Evolutionary conservation across 2,329 filamentous ascomycete species (phyloP), one percentile per base, ranked within the genome.

Genomic region (Arthrobotrys megalospora): DNA sequence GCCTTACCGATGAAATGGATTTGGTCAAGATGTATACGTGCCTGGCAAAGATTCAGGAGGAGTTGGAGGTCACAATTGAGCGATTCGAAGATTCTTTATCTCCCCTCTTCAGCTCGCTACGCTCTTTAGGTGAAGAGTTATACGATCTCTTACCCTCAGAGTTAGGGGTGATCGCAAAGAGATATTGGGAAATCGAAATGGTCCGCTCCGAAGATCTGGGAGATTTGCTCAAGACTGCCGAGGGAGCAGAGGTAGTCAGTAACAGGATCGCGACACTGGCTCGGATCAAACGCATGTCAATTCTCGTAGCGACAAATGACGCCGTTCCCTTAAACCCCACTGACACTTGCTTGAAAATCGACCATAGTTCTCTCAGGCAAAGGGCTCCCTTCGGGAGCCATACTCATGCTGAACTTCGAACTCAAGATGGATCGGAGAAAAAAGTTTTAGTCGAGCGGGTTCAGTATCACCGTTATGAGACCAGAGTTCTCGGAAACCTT

Each of bases 151-250:
- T 76, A 14, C 71, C 71, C 0, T 11, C 28, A 43, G 71, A 68
- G 1, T 10, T 68, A 2, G 63, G 53, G 34, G 68, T 64, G 24
- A 45, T 19, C 2, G 71, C 71, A 3, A 76, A 68, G 12, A 52
- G 43, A 14, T 53, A 45, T 16, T 76, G 71, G 71, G 71, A 76
- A 41, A 68, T 76, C 6, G 52, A 68, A 63, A 76, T 76, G 71
- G 53, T 76, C 16, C 66, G 63, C 21, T 63, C 71, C 3, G 63
- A 76, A 38, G 45, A 76, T 21, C 34, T 76, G 14, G 53, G 21
- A 2, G 52, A 68, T 38, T 48, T 68, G 21, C 63, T 68, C 21
- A 62, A 76, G 34, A 68, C 71, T 0, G 41, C 38, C 11, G 34
- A 76, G 11, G 63, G 19, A 16, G 32, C 55, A 7, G 63, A 47